Base-by-base conservation (phyloP, 2,329 filamentous ascomycete genomes). In the Ophiocordyceps camponoti-leonardi region DNA sequence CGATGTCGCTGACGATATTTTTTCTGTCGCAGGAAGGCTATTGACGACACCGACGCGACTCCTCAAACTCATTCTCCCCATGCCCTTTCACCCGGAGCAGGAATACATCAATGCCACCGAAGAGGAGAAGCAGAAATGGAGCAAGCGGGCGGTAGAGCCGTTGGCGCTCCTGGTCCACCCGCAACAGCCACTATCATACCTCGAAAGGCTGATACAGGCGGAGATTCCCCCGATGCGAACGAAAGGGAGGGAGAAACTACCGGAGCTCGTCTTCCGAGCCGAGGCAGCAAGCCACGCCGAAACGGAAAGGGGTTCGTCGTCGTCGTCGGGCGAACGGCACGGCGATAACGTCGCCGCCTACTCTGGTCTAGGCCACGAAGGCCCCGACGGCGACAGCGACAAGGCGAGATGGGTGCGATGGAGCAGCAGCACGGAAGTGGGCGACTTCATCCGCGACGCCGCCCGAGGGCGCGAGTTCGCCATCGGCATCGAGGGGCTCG, bases 391-490 rank as follows among this genome's bases (percentile, higher is more conserved):
- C 5, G 57, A 62, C 6, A 68, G 53, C 4, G 57, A 62, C 6
- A 65, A 73, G 35, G 65, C 59, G 2, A 58, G 58, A 23, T 92
- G 90, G 67, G 85, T 94, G 2, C 79, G 86, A 28, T 95, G 88
- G 88, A 87, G 82, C 41, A 78, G 79, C 40, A 85, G 81, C 28
- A 94, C 88, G 1, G 88, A 95, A 59, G 83, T 95, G 30, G 88
- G 88, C 11, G 88, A 94, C 63, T 95, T 95, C 57, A 92, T 95
- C 51, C 79, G 86, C 10, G 88, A 95, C 58, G 87, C 88, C 0
- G 85, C 87, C 0, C 72, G 85, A 3, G 85, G 84, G 0, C 78
- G 84, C 46, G 86, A 94, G 57, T 94, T 95, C 57, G 78, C 82
- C 3, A 79, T 95, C 41, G 77, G 82, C 45, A 85, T 95, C 47